Conservation (phyloP, 2,329 filamentous ascomycete genomes). For the Aureobasidium pullulans region DNA sequence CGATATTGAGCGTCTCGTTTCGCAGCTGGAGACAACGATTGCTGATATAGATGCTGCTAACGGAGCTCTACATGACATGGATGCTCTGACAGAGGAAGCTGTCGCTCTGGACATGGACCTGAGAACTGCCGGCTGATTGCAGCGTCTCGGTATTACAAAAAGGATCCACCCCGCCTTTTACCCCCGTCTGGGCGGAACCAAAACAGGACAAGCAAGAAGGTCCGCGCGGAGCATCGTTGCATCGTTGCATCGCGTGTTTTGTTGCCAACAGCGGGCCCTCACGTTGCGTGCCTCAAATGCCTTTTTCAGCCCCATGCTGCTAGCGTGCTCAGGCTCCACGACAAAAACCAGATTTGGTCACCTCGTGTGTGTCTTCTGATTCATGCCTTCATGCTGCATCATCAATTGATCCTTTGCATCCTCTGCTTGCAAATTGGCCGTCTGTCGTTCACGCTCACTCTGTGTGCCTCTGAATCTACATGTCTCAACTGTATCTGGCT, state of each 20-base stretch:
- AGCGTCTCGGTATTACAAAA: not conserved
- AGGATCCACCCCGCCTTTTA: constrained; percentile 9
- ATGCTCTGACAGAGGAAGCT: constrained; percentile 22
- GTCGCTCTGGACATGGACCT: constrained; percentile 25
- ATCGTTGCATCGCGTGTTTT: constrained; percentile 15
- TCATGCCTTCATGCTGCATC: not conserved
- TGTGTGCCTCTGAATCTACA: not conserved
- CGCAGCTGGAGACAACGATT: constrained; percentile 49
- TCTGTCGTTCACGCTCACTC: not conserved
- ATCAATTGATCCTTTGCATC: not conserved
- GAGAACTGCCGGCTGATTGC: constrained; percentile 17
- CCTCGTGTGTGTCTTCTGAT: not conserved
- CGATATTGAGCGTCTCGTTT: constrained; percentile 51
- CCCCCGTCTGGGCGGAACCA: constrained; percentile 8
- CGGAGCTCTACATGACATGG: constrained; percentile 17
- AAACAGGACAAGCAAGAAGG: not conserved
- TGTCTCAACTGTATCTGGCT: not conserved
- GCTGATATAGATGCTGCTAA: constrained; percentile 43
- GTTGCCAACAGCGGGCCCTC: not conserved
- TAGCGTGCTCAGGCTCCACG: not conserved
- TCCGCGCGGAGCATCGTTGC: constrained; percentile 16
- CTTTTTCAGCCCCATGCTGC: not conserved
- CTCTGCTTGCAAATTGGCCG: not conserved
- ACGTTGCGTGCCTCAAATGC: not conserved
- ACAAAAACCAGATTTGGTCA: constrained; percentile 1